These are phyloP conservation scores for Lachancea lanzarotensis DNA, from an alignment of 805 yeast genomes.

Conservation along the genomic window DNA sequence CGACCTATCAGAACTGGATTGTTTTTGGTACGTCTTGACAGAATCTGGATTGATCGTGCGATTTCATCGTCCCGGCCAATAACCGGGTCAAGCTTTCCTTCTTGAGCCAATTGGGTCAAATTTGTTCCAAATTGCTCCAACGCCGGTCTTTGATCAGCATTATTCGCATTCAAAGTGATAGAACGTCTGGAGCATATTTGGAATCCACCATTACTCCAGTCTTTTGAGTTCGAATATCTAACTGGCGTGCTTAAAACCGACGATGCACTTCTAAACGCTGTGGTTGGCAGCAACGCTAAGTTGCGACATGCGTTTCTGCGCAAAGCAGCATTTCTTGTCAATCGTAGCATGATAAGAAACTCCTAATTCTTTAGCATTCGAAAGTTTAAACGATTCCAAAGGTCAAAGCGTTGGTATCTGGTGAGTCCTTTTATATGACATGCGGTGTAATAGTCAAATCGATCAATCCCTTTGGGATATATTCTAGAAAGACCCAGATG, in stretches of 20 bases:
- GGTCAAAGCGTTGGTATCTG: neutral
- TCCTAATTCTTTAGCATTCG: neutral
- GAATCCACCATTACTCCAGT: neutral
- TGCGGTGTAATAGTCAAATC: no score
- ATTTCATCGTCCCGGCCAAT: constrained; percentile 97
- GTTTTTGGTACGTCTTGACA: constrained; percentile 88
- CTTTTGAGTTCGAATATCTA: neutral
- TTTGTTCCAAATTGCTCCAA: constrained; percentile 81
- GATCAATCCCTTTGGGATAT: neutral
- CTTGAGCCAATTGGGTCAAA: constrained; percentile 76
- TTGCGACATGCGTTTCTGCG: constrained; percentile 1
- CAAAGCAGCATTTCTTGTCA: constrained; percentile 1
- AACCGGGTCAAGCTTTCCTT: constrained; percentile 92
- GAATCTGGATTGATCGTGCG: constrained; percentile 82
- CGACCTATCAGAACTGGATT: constrained; percentile 93
- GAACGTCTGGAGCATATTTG: neutral
- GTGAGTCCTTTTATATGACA: neutral
- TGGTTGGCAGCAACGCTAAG: neutral
- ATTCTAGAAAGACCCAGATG: neutral
- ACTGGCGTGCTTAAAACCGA: neutral
- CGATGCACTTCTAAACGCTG: neutral
- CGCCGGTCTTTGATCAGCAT: constrained; percentile 54
- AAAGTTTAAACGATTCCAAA: neutral
- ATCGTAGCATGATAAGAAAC: neutral
- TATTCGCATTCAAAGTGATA: constrained; percentile 24